A percentile compares a stretch with the other conserved stretches of the same genome.
These are phyloP conservation scores for Myriosclerotinia curreyana DNA, from an alignment of 2,329 filamentous ascomycete species.

Conservation along the genomic window DNA sequence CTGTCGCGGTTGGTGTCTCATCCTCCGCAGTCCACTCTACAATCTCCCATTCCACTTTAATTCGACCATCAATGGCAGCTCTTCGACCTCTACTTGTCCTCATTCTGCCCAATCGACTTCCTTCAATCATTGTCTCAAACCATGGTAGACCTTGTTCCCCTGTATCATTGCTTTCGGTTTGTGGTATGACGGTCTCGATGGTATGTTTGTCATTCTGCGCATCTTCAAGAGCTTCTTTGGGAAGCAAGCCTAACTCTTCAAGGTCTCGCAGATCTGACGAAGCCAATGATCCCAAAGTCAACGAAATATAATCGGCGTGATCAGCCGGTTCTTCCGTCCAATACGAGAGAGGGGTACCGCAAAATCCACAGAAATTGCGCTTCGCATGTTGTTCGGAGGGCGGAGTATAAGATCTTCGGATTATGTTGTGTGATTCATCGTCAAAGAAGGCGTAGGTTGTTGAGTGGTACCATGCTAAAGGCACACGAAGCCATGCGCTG, in stretches of 20 bases:
- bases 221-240: conserved; percentile 45
- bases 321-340: conserved; percentile 72
- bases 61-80: conserved; percentile 58
- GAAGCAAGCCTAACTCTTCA: conserved; percentile 72
- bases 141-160: conserved; percentile 63
- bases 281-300: conserved; percentile 75
- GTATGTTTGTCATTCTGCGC: conserved; percentile 35
- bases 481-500: conserved; percentile 78
- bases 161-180: conserved; percentile 21
- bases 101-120: conserved; percentile 68
- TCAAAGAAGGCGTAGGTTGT: conserved; percentile 71
- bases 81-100: conserved; percentile 57
- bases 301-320: conserved; percentile 74
- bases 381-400: conserved; percentile 54
- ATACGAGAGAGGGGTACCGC: conserved; percentile 78
- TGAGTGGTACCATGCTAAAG: conserved; percentile 75
- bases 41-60: conserved; percentile 78
- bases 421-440: conserved; percentile 68
- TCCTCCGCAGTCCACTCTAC: conserved; percentile 63
- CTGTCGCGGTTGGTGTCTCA: conserved; percentile 43
- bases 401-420: conserved; percentile 65
- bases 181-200: conserved; percentile 33
- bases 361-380: conserved; percentile 87
- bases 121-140: conserved; percentile 79
- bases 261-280: conserved; percentile 68